Base-by-base conservation (phyloP, 2,329 filamentous ascomycete species). In the Epichloe typhina region DNA sequence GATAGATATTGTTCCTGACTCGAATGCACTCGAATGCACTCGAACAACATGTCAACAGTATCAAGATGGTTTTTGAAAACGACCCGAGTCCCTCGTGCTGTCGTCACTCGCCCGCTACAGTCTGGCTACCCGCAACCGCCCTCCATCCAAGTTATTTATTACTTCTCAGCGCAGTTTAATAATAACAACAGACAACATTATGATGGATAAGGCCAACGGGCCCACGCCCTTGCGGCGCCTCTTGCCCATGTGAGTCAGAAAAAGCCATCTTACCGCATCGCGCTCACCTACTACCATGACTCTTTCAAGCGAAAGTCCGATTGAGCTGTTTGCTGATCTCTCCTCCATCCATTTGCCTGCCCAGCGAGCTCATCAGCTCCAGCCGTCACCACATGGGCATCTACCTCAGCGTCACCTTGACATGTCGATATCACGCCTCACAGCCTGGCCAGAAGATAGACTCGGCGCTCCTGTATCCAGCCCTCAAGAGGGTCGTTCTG, bases 331-430 rank as follows among this genome's bases (percentile, higher is more conserved):
- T 35, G 7, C 17, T 36, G 26, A 38, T 54, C 57, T 41, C 56
- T 49, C 13, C 35, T 37, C 11, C 36, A 12, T 15, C 36, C 36
- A 46, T 46, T 54, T 15, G 35, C n/a, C 19, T 21, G 5, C 15
- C 13, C 51, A 74, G 73, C 45, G 72, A 76, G 54, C 61, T 65
- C 39, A 73, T 62, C 56, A 73, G 69, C 5, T 69, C 73, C 3
- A 64, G 70, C 5, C 69, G 73, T 2, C 72, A 77, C 54, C 58
- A 64, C 3, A 59, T 77, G 4, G 72, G 72, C 35, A 58, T 76
- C 43, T 74, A 75, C 56, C 67, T 67, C 51, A 69, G 70, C 45
- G 72, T 79, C 12, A 62, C 65, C 43, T 65, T 71, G 35, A 71
- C 72, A 11, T 69, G 69, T 39, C 69, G 69, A 38, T 77, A 78